Conservation (phyloP, 805 yeast species). For the Zygoascus biomembranicola region DNA sequence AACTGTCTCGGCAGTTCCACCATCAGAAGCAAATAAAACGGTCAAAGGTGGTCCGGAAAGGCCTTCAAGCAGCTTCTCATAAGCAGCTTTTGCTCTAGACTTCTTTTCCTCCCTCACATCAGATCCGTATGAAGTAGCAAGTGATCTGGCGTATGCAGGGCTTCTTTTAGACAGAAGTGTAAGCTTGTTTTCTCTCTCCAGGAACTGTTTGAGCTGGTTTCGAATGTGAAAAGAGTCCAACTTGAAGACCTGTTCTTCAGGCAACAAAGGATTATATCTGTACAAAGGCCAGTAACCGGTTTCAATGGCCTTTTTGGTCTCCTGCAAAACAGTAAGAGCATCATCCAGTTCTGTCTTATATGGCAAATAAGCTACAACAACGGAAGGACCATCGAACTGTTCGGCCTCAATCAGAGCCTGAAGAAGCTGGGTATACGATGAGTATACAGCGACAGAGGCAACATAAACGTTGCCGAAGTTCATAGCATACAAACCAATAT, state of each 20-base stretch:
- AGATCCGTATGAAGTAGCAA: conserved; percentile 54
- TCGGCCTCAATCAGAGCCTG: conserved; percentile 90
- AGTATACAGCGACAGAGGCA: conserved; percentile 88
- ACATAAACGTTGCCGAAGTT: conserved; percentile 83
- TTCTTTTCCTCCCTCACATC: conserved; percentile 52
- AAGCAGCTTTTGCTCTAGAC: conserved; percentile 67
- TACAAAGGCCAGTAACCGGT: conserved; percentile 96
- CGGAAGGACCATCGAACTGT: conserved; percentile 79
- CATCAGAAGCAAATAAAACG: conserved; percentile 82
- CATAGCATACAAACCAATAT: conserved; percentile 91
- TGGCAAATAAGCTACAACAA: conserved; percentile 86
- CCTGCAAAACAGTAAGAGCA: conserved; percentile 68
- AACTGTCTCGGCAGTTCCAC: conserved; percentile 78
- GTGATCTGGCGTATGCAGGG: conserved; percentile 71
- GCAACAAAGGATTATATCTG: conserved; percentile 64
- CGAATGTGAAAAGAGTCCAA: conserved; percentile 79
- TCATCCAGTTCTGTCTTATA: conserved; percentile 49
- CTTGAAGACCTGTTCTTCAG: conserved; percentile 48
- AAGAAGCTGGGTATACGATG: conserved; percentile 87
- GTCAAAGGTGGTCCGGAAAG: conserved; percentile 88
- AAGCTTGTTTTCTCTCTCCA: conserved; percentile 84
- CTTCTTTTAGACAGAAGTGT: conserved; percentile 61
- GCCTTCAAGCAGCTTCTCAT: conserved; percentile 68
- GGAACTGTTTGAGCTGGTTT: conserved; percentile 65
- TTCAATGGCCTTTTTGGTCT: conserved; percentile 84